Base-by-base conservation (phyloP, 179 eudicot species). In the Actinidia chinensis region DNA sequence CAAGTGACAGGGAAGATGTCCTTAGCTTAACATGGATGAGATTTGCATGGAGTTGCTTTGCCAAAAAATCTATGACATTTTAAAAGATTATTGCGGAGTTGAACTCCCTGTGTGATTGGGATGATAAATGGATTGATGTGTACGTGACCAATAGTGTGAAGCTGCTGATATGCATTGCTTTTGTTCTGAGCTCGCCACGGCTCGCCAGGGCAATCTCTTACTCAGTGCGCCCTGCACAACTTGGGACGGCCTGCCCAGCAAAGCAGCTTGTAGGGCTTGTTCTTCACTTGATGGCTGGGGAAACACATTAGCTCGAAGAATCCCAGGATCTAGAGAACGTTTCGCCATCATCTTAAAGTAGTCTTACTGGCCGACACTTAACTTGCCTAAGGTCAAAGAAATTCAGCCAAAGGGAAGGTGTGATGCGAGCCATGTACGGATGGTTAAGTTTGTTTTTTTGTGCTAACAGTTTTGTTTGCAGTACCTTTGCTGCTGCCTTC, bases 381-480 rank as follows among this genome's bases (percentile, higher is more conserved):
- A 88, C 74, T 69, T 89, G 74, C 95, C 97, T 12, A 95, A 90
- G 82, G 83, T 91, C 43, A 95, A 91, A 85, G n/a, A n/a, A 95
- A 88, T 81, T 91, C 97, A 1, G 84, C 92, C 25, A 93, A 95
- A 78, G 99, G 95, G 68, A 93, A 90, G 85, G 87, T 91, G 23
- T 95, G 86, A 89, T 95, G 95, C 90, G 82, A 56, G 93, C 95
- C 64, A 84, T 95, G 91, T 92, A 90, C 66, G 99, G 99, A 64
- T n/a, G n/a, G 93, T 95, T 15, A 95, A 80, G 86, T 92, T 88
- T n/a, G 71, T 74, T n/a, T n/a, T n/a, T n/a, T n/a, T n/a, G n/a
- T n/a, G n/a, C n/a, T 76, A 12, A 90, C 95, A 36, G 83, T 93
- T 84, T 91, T 58, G 58, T 92, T 2, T 93, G 95, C 77, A 80